phyloP scores from a whole-genome alignment of 139 green algal species.

The Coelastrella sp. region DNA sequence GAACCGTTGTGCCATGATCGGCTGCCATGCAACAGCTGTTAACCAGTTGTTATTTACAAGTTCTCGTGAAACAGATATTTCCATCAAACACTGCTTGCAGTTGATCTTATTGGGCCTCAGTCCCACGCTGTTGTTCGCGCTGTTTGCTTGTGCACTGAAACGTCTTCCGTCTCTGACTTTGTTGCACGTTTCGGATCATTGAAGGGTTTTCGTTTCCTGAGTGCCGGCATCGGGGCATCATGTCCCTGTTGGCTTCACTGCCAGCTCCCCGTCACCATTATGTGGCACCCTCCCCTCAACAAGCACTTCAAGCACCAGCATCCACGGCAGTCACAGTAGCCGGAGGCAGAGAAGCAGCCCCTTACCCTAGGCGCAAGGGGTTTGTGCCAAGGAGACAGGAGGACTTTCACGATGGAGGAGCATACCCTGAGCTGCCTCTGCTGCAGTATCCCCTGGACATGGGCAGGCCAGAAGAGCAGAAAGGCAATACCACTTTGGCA shows the following conservation, averaged over 20 bases:
- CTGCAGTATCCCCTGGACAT: slow-evolving; percentile 95
- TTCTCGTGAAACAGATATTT: too few species aligned
- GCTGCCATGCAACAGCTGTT: too few species aligned
- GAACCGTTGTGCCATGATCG: too few species aligned
- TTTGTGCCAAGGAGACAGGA: slow-evolving; percentile 82
- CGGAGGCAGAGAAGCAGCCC: slow-evolving; percentile 66
- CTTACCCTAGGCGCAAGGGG: slow-evolving; percentile 75
- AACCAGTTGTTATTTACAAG: too few species aligned
- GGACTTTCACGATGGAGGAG: slow-evolving; percentile 92
- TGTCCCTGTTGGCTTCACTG: slow-evolving; percentile 44
- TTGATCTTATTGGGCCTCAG: too few species aligned
- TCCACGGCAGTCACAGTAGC: not conserved
- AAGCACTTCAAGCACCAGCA: not conserved
- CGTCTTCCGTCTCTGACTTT: not conserved
- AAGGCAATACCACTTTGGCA: slow-evolving; percentile 80
- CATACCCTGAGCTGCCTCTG: slow-evolving; percentile 74
- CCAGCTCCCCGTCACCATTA: slow-evolving; percentile 33
- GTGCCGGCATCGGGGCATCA: not conserved
- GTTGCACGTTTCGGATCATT: not conserved
- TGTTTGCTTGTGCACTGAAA: too few species aligned
- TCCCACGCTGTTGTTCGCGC: too few species aligned
- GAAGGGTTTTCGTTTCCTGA: too few species aligned
- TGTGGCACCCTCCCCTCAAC: not conserved
- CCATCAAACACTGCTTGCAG: too few species aligned
- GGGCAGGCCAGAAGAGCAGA: slow-evolving; percentile 62